These are phyloP conservation scores for Pistacia vera DNA, from an alignment of 345 rosid genomes.

Conservation along the genomic window DNA sequence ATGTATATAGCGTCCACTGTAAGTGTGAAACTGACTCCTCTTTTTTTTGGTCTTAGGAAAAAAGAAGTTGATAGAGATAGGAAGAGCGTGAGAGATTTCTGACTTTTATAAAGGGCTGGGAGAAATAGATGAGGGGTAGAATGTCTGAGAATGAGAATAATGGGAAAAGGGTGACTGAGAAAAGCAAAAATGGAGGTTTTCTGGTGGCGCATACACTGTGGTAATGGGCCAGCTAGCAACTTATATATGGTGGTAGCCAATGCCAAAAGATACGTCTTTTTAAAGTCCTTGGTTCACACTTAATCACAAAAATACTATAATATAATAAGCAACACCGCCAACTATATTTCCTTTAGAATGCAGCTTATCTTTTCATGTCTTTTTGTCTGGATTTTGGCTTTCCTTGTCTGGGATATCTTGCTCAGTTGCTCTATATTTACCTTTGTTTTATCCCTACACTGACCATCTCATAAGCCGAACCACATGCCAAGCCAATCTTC, in stretches of 20 bases:
- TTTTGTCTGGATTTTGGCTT: neutral
- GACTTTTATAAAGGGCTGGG: neutral
- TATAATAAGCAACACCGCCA: neutral
- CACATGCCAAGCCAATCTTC: neutral
- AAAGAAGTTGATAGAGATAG: neutral
- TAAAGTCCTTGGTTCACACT: conserved; percentile 1
- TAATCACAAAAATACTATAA: neutral
- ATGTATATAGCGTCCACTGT: no score
- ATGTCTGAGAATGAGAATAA: neutral
- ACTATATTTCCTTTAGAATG: neutral
- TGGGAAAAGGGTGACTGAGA: neutral
- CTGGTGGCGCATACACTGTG: neutral
- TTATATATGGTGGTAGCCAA: neutral
- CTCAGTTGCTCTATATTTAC: neutral
- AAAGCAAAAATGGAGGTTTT: neutral
- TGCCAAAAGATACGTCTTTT: no score
- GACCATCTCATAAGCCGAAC: neutral
- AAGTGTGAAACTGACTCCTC: neutral
- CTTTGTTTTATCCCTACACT: neutral
- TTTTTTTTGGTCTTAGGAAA: neutral
- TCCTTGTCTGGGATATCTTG: neutral
- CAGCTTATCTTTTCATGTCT: neutral
- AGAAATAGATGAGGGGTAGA: no score
- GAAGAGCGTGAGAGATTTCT: neutral
- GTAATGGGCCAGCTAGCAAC: neutral